phyloP scores from a whole-genome alignment of 2,329 filamentous ascomycete genomes.

The Clarireedia sp. region DNA sequence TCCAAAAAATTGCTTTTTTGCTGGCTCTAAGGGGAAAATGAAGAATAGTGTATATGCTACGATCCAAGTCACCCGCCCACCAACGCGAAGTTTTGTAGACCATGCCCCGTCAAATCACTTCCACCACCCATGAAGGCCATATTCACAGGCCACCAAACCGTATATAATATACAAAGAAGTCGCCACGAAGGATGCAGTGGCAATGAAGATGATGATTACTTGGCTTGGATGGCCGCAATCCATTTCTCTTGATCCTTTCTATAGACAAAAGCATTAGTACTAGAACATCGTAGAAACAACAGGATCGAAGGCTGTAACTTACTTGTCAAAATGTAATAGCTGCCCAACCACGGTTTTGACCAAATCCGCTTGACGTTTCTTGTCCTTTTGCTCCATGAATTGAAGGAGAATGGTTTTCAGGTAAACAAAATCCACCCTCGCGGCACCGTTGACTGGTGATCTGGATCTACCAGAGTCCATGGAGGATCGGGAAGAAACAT shows the following conservation, averaged over 20 bases:
- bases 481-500: constrained; percentile 26
- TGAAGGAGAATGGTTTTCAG: constrained; percentile 75
- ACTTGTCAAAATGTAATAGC: constrained; percentile 71
- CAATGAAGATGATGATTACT: not conserved
- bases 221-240: constrained; percentile 58
- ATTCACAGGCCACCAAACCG: too few relatives aligned
- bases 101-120: too few relatives aligned
- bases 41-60: too few relatives aligned
- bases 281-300: not conserved
- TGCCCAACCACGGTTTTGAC: constrained; percentile 66
- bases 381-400: constrained; percentile 75
- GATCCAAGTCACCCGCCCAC: too few relatives aligned
- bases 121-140: too few relatives aligned
- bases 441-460: constrained; percentile 18
- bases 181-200: not conserved
- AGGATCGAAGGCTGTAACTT: constrained; percentile 31
- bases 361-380: constrained; percentile 64
- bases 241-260: constrained; percentile 79
- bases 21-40: too few relatives aligned
- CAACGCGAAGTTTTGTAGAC: too few relatives aligned
- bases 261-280: constrained; percentile 9
- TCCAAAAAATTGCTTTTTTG: too few relatives aligned
- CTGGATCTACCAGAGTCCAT: constrained; percentile 30
- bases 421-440: constrained; percentile 40
- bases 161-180: not conserved